Percentiles rank a stretch among this genome's conserved stretches.
phyloP scores from a whole-genome alignment of 805 yeast genomes.

The Torulaspora franciscae region DNA sequence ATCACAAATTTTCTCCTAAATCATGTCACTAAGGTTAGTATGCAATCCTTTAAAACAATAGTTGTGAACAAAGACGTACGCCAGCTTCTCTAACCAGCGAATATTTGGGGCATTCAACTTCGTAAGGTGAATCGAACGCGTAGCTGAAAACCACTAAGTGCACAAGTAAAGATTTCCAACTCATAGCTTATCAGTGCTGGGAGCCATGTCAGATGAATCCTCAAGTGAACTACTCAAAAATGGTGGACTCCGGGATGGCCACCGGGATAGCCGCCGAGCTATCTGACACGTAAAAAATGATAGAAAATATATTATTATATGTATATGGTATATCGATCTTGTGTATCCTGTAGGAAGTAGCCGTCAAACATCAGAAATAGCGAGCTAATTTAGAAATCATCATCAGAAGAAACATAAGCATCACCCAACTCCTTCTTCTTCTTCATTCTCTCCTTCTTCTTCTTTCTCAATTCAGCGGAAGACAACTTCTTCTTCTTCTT shows the following conservation, averaged over 20 bases:
- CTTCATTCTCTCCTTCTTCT: conserved; percentile 99
- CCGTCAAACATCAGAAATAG: conserved; percentile 16
- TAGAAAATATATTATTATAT: conserved; percentile 14
- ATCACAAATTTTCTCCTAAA: conserved; percentile 14
- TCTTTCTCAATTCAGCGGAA: conserved; percentile 99
- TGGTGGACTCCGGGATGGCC: neutral
- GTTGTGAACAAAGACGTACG: conserved; percentile 9
- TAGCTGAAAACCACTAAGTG: neutral
- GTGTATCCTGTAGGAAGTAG: conserved; percentile 12
- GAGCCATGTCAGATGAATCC: too few relatives aligned
- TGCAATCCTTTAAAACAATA: too few relatives aligned
- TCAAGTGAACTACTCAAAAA: neutral
- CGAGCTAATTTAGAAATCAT: conserved; percentile 53
- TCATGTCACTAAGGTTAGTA: neutral
- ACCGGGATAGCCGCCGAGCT: neutral
- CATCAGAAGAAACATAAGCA: conserved; percentile 97
- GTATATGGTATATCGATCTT: conserved; percentile 15
- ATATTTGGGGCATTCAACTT: conserved; percentile 31
- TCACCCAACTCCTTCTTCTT: conserved; percentile 99
- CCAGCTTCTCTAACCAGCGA: conserved; percentile 21
- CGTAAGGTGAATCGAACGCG: conserved; percentile 13
- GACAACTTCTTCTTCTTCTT: conserved; percentile 97
- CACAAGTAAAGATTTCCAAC: neutral
- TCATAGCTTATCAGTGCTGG: neutral
- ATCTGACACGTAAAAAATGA: neutral